Evolutionary conservation across 2,329 filamentous ascomycete species (phyloP), one percentile per base, ranked within the genome.

Genomic region (Diaporthe velutina): DNA sequence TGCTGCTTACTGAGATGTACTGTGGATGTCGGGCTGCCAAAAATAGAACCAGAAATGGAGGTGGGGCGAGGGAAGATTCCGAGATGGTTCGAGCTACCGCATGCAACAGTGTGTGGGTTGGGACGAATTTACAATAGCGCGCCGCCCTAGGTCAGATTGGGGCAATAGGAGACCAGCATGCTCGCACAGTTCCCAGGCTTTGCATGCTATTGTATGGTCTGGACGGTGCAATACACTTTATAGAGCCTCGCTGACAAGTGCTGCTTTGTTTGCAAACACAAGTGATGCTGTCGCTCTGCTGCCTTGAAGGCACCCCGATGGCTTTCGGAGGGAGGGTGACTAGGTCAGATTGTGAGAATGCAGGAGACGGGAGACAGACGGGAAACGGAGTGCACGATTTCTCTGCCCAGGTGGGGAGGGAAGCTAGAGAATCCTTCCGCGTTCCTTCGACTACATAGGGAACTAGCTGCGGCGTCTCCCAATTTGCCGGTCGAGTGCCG

Each of bases 391-490:
- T 28, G 25, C 13, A 67, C n/a, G 45, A 50, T 40, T 33, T 61
- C 10, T 45, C 38, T 48, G 54, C 22, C 33, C 28, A 35, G 30
- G 38, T 50, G 70, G 70, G 70, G 55, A 25, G 17, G 30, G 30
- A 38, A 61, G 58, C 55, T 61, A 61, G 40, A 72, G 70, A 72
- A 74, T 74, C 73, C 73, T 74, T 58, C 73, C 64, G 73, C 73
- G 22, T 74, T 74, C 73, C 73, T 72, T 74, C 68, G n/a, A 68
- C 64, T 40, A 10, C 17, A 54, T 54, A 12, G 64, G 48, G 64
- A 25, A 25, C 48, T 40, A 68, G 48, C 12, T 22, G 48, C 64
- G 33, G 64, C 33, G 64, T 54, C 64, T 68, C 64, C 48, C 64
- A 68, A 68, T 54, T 68, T 68, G 40, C 64, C 64, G 64, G 64